A percentile compares a stretch with the other conserved stretches of the same genome.
These are phyloP conservation scores for Lentinula lateritia DNA, from an alignment of 768 basidiomycete genomes.

Conservation along the genomic window DNA sequence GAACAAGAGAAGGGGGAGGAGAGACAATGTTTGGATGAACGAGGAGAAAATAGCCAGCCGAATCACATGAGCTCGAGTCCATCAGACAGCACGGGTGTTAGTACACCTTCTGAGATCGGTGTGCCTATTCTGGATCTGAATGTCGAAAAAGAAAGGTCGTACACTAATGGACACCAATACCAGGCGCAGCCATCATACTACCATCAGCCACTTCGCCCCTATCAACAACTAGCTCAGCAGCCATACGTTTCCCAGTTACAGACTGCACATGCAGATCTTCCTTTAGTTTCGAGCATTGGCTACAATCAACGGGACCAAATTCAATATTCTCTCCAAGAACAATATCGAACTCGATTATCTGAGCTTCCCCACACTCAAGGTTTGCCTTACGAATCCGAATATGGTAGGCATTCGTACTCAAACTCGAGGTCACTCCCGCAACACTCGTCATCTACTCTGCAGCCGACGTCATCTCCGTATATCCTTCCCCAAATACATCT, in stretches of 20 bases:
- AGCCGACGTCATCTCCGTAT: not conserved
- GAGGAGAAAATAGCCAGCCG: constrained; percentile 1
- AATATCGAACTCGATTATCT: not conserved
- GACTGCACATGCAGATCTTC: not conserved
- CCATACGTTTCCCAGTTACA: constrained; percentile 6
- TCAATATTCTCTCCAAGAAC: not conserved
- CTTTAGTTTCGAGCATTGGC: not conserved
- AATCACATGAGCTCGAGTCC: not conserved
- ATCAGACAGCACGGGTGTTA: constrained; percentile 9
- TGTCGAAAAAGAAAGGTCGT: not conserved
- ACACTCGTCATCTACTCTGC: not conserved
- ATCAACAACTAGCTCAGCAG: not conserved
- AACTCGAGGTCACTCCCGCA: not conserved
- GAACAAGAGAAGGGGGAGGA: not conserved
- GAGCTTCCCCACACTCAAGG: not conserved
- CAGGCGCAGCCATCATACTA: not conserved
- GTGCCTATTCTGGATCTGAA: not conserved
- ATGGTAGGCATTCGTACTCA: not conserved
- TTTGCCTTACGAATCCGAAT: not conserved
- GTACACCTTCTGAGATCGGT: not conserved
- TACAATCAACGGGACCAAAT: not conserved
- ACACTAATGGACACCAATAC: not conserved
- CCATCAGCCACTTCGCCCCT: not conserved
- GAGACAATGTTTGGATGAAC: not conserved
- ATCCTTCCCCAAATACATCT: not conserved